These are phyloP conservation scores for Hyaloscypha finlandica DNA, from an alignment of 495 filamentous ascomycete species.

Conservation along the genomic window DNA sequence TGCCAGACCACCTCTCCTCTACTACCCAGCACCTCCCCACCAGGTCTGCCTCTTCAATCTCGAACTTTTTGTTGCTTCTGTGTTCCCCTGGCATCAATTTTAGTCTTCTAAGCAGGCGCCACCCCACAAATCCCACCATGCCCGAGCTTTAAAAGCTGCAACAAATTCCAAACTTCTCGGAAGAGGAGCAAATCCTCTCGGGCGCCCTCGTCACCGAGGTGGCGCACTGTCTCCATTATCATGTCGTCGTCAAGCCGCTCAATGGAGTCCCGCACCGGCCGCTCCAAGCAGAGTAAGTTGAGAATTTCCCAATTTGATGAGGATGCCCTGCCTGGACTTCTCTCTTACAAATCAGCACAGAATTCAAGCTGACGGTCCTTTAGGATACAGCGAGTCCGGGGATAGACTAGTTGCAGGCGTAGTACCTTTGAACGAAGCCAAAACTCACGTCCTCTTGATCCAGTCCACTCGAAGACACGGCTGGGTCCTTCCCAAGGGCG, in stretches of 20 bases:
- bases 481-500: constrained; percentile 97
- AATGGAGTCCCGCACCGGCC: constrained; percentile 77
- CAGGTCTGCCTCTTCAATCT: neutral
- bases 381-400: constrained; percentile 89
- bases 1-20: neutral
- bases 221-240: constrained; percentile 40
- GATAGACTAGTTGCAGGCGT: constrained; percentile 95
- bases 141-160: constrained; percentile 40
- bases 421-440: constrained; percentile 71
- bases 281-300: constrained; percentile 78
- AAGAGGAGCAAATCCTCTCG: neutral
- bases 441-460: constrained; percentile 84
- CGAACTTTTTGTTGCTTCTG: neutral
- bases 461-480: constrained; percentile 83
- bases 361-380: constrained; percentile 21
- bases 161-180: constrained; percentile 33
- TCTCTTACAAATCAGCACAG: neutral
- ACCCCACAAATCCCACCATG: constrained; percentile 5
- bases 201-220: constrained; percentile 12
- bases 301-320: constrained; percentile 1
- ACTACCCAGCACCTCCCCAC: neutral
- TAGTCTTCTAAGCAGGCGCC: neutral
- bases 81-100: neutral
- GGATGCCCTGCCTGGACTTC: constrained; percentile 7
- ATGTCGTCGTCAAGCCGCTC: constrained; percentile 61